Evolutionary conservation across 2,329 filamentous ascomycete genomes (phyloP).

Genomic region (Botrytis fragariae): DNA sequence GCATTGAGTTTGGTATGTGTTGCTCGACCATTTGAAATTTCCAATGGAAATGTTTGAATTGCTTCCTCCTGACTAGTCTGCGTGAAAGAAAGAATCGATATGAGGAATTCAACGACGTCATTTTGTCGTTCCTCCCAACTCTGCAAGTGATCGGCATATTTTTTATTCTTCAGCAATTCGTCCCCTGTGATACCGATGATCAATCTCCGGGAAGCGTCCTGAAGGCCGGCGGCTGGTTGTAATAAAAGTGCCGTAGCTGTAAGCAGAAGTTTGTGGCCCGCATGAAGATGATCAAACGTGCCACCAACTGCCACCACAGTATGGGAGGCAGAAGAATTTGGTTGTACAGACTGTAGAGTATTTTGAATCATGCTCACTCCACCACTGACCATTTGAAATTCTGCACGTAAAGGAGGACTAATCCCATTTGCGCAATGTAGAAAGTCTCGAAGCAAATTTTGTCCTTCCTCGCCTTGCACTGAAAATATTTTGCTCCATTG

Average conservation of each 20-base stretch:
- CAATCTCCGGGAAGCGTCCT: constrained; percentile 52
- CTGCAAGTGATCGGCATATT: constrained; percentile 77
- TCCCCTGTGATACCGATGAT: constrained; percentile 89
- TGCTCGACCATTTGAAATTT: constrained; percentile 47
- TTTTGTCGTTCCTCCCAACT: constrained; percentile 73
- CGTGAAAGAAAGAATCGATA: constrained; percentile 53
- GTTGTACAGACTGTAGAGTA: background rate
- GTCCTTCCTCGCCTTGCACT: constrained; percentile 62
- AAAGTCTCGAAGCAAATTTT: constrained; percentile 53
- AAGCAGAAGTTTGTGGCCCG: constrained; percentile 92
- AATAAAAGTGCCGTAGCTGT: constrained; percentile 76
- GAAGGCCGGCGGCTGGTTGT: constrained; percentile 48
- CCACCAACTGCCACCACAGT: constrained; percentile 77
- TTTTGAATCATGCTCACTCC: constrained; percentile 48
- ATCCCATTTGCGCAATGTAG: constrained; percentile 47
- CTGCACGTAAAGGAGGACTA: constrained; percentile 49
- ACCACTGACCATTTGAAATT: constrained; percentile 52
- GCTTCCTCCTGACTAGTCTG: constrained; percentile 39
- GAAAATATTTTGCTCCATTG: constrained; percentile 66
- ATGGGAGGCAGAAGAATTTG: constrained; percentile 41
- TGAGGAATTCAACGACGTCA: constrained; percentile 70
- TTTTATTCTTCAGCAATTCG: constrained; percentile 82
- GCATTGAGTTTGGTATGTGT: constrained; percentile 58
- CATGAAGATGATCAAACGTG: constrained; percentile 94
- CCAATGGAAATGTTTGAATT: constrained; percentile 35